Evolutionary conservation across 768 basidiomycete species (phyloP), one percentile per base, ranked within the genome.

Genomic region (Leccinum truebloodii): DNA sequence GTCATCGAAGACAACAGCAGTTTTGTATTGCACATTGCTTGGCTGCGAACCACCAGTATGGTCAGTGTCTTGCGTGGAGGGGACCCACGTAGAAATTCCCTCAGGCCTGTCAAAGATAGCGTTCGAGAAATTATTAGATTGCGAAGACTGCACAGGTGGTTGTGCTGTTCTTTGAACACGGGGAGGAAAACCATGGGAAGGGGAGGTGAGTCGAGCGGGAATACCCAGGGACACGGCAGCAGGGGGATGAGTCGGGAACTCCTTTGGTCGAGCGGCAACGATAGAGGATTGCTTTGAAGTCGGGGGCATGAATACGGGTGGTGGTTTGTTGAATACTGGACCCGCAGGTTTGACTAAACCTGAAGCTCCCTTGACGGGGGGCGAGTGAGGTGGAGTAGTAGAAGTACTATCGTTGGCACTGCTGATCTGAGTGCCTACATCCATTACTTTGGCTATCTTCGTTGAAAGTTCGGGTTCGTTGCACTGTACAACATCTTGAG

Each of bases 241-340:
- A 2, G 81, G 74, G 28, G 76, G 50, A 63, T 77, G 76, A 66
- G 75, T 73, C 18, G 73, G 58, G 50, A 67, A 63, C 12, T 77
- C 80, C 58, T 78, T 72, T 28, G 48, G 26, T 26, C 56, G 41
- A 34, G n/a, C 61, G 8, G 59, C 41, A 49, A 58, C 12, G 4
- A 57, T 12, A 26, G 65, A 55, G 3, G 53, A 4, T 49, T 65
- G 65, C 51, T 59, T 69, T 49, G 68, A 61, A 46, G 59, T 58
- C 14, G 69, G 71, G 35, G 67, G 66, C 65, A 68, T 66, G 37
- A 74, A 70, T 18, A 67, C 70, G 22, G 69, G 60, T 32, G 58
- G 67, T 30, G 77, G 81, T 66, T 85, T 88, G 65, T 83, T 85
- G 76, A 90, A 89, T 5, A 88, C 84, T 3, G 82, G 81, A 14